Base-by-base conservation (phyloP, 805 yeast species). In the Wickerhamia fluorescens region DNA sequence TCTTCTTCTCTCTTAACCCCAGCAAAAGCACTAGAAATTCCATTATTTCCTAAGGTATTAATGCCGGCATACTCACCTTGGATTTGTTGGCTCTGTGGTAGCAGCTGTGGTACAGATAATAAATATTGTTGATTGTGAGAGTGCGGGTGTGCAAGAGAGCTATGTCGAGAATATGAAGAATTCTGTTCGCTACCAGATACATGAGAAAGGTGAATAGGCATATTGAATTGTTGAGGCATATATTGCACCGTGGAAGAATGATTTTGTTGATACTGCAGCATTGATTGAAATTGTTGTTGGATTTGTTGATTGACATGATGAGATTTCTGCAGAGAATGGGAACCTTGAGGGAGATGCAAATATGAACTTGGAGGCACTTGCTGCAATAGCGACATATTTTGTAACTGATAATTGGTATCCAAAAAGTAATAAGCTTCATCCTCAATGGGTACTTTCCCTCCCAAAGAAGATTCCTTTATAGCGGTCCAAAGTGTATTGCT, bases 401-500 rank as follows among this genome's bases (percentile, higher is more conserved):
- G 69, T 19, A 61, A 49, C 38, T 61, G 68, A 34, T 58, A 62
- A 31, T 58, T 61, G 19, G 54, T 47, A 37, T 70, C 76, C 45
- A 68, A 50, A 32, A 58, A 62, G 41, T 66, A 71, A 35, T 56
- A 59, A 1, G 73, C 65, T 38, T 70, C 75, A 36, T 69, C 75
- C 33, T 69, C 76, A 24, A 61, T 49, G 9, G 60, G 61, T 24
- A 54, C 52, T 45, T 71, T 68, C 1, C 76, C 77, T 2, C 87
- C 86, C 13, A 78, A 54, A 1, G 77, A 63, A 9, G 73, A 62
- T 30, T 73, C 74, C 40, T 72, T 71, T 25, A 78, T 63, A 0
- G 83, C 78, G 33, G 56, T 58, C 65, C 77, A 63, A 23, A 80
- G 53, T 7, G 62, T 66, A 11, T 53, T 48, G 3, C 73, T 59